Percentiles rank a stretch among this genome's conserved stretches.
Evolutionary conservation across 257 asterid genomes (phyloP).

Genomic region (Nicotiana sylvestris): DNA sequence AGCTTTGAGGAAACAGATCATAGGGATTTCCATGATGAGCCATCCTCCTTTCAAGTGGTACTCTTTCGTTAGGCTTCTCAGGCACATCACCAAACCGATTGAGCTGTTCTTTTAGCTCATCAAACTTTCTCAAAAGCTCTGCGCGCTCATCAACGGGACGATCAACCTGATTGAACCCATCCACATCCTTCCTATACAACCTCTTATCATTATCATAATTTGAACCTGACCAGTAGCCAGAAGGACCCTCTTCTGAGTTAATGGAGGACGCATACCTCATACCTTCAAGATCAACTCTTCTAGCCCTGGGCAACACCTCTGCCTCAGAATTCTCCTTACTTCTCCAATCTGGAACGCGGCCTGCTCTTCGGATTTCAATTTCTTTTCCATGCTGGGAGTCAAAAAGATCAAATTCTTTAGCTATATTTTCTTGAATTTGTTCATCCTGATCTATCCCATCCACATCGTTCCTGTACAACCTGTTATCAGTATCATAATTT

Average conservation of each 20-base stretch:
- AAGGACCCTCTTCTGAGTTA: constrained; percentile 33
- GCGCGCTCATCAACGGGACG: constrained; percentile 45
- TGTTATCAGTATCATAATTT: constrained; percentile 2
- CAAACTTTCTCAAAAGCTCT: constrained; percentile 62
- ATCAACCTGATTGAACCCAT: constrained; percentile 31
- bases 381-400: constrained; percentile 4
- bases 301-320: constrained; percentile 22
- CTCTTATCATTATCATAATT: constrained; percentile 31
- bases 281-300: constrained; percentile 26
- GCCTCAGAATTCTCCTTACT: constrained; percentile 21
- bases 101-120: constrained; percentile 56
- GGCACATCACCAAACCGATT: constrained; percentile 46
- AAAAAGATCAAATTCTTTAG: constrained; percentile 18
- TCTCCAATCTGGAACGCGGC: constrained; percentile 19
- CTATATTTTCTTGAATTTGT: constrained; percentile 5
- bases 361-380: constrained; percentile 20
- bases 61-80: constrained; percentile 50
- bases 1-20: constrained; percentile 34
- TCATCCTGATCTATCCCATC: constrained; percentile 9
- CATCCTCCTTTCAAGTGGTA: constrained; percentile 35
- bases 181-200: constrained; percentile 23
- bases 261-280: constrained; percentile 18
- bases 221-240: constrained; percentile 25
- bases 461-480: constrained; percentile 2
- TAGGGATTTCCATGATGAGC: constrained; percentile 30